Percentiles rank a stretch among this genome's conserved stretches.
These are phyloP conservation scores for Mentha longifolia DNA, from an alignment of 257 asterid genomes.

Conservation along the genomic window DNA sequence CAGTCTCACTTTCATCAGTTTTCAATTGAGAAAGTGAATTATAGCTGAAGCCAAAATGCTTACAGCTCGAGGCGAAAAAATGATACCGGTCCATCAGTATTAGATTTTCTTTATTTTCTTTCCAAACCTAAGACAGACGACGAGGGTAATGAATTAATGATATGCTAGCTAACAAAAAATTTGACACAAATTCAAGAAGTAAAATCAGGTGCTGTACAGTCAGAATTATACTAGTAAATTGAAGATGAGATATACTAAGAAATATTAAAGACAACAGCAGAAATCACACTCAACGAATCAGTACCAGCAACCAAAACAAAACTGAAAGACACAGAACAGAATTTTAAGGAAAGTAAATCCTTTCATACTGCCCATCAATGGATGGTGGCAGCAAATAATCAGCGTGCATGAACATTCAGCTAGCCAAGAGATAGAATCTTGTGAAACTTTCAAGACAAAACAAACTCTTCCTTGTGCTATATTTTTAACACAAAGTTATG, in stretches of 20 bases:
- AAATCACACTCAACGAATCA: too few relatives aligned
- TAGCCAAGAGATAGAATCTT: constrained; percentile 1
- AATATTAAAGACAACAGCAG: too few relatives aligned
- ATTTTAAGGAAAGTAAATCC: too few relatives aligned
- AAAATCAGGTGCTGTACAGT: not conserved
- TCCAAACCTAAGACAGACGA: constrained; percentile 75
- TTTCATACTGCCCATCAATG: not conserved
- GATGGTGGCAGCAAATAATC: not conserved
- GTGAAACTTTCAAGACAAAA: not conserved
- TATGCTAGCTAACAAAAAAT: not conserved
- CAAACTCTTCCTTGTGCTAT: not conserved
- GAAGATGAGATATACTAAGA: too few relatives aligned
- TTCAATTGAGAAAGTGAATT: constrained; percentile 67
- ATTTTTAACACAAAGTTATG: not conserved
- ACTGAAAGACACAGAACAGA: too few relatives aligned
- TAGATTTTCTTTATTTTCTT: constrained; percentile 77
- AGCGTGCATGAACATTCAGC: not conserved
- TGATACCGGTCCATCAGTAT: constrained; percentile 90
- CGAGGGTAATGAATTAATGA: constrained; percentile 5
- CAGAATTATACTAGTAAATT: not conserved
- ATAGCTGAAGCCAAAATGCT: constrained; percentile 66
- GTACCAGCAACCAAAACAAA: too few relatives aligned
- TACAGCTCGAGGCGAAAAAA: constrained; percentile 87
- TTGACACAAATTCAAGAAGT: not conserved
- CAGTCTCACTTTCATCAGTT: constrained; percentile 85